These are phyloP conservation scores for Mycosphaerella sp. DNA, from an alignment of 2,329 filamentous ascomycete species.

Conservation along the genomic window DNA sequence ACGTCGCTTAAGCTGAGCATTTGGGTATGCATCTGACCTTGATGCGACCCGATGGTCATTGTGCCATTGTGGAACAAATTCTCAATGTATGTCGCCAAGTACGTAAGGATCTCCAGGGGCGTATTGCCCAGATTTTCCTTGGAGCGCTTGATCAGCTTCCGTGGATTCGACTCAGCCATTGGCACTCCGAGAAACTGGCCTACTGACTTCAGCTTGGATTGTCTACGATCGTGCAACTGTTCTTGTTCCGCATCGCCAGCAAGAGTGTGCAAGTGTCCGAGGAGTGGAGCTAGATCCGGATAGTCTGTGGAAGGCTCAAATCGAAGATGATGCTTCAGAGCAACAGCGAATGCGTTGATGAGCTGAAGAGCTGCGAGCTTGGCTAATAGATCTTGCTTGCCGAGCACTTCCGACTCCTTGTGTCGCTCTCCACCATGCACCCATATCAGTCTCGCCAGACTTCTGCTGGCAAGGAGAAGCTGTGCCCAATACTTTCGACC, in stretches of 20 bases:
- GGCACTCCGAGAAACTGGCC: slow-evolving; percentile 71
- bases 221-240: slow-evolving; percentile 34
- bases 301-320: slow-evolving; percentile 78
- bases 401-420: slow-evolving; percentile 40
- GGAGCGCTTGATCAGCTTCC: slow-evolving; percentile 68
- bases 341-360: slow-evolving; percentile 67
- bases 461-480: slow-evolving; percentile 51
- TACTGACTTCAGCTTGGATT: slow-evolving; percentile 24
- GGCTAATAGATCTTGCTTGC: slow-evolving; percentile 61
- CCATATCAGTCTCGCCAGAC: slow-evolving; percentile 69
- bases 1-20: slow-evolving; percentile 64
- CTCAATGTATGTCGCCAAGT: slow-evolving; percentile 63
- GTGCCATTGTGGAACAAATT: slow-evolving; percentile 52
- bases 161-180: slow-evolving; percentile 71
- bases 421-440: slow-evolving; percentile 59
- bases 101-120: slow-evolving; percentile 73
- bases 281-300: slow-evolving; percentile 62
- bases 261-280: slow-evolving; percentile 69
- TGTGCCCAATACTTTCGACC: slow-evolving; percentile 59
- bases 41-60: slow-evolving; percentile 52
- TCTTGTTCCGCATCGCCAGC: slow-evolving; percentile 54
- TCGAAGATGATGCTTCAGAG: slow-evolving; percentile 75
- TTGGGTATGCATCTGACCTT: slow-evolving; percentile 53
- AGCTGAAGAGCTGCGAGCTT: slow-evolving; percentile 73
- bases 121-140: slow-evolving; percentile 70